Conservation (phyloP, 1,284 basidiomycete species). For the Melampsora americana region DNA sequence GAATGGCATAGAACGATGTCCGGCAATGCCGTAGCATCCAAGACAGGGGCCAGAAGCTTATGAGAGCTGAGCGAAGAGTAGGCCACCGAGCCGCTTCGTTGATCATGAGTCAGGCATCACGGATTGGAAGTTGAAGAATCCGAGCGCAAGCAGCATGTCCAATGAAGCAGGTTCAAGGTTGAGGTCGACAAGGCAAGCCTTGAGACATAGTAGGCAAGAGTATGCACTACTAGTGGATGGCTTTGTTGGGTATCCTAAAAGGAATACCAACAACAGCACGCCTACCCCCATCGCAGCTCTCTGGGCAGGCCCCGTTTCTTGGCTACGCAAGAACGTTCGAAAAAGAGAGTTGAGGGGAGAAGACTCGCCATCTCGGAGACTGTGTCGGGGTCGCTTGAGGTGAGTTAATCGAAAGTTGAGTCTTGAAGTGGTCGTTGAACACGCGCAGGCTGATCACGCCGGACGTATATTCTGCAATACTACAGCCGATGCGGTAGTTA, state of each 20-base stretch:
- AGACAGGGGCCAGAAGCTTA: too few species aligned
- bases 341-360: slow-evolving; percentile 9
- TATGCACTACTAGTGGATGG: slow-evolving; percentile 1
- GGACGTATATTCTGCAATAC: too few species aligned
- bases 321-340: background rate
- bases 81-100: background rate
- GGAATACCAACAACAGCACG: slow-evolving; percentile 16
- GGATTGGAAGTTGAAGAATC: background rate
- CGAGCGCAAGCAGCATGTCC: background rate
- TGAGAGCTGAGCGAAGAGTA: too few species aligned
- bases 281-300: slow-evolving; percentile 5
- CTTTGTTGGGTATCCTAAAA: slow-evolving; percentile 7
- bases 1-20: too few species aligned
- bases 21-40: too few species aligned
- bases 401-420: background rate
- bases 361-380: slow-evolving; percentile 22
- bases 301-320: slow-evolving; percentile 16
- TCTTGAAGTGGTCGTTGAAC: background rate
- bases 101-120: background rate
- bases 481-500: background rate
- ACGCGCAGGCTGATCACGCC: background rate
- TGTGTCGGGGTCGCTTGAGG: slow-evolving; percentile 6
- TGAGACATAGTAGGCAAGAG: background rate
- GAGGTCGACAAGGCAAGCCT: background rate
- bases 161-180: background rate